Conservation (phyloP, 305 asterid genomes). For the Fraxinus velutina region DNA sequence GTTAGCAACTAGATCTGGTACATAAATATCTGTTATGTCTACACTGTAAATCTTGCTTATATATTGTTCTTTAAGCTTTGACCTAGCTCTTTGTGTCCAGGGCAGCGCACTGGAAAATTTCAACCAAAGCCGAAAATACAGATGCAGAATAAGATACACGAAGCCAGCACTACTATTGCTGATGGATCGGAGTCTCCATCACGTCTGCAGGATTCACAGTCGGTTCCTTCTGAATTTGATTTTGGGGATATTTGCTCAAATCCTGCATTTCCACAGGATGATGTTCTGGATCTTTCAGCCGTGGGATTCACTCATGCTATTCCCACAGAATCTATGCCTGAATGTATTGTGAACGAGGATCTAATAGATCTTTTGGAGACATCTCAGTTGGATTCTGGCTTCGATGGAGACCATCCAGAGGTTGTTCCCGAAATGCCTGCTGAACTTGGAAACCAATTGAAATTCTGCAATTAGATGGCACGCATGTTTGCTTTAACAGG, state of each 20-base stretch:
- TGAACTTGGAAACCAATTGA: slow-evolving; percentile 42
- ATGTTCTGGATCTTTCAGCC: slow-evolving; percentile 48
- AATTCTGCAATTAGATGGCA: slow-evolving; percentile 7
- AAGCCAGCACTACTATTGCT: slow-evolving; percentile 19
- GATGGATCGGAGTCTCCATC: slow-evolving; percentile 26
- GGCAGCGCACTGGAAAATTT: slow-evolving; percentile 38
- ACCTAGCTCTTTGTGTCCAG: slow-evolving; percentile 32
- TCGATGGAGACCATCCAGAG: slow-evolving; percentile 29
- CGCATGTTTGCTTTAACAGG: background rate
- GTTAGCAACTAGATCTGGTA: slow-evolving; percentile 47
- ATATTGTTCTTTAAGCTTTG: slow-evolving; percentile 19
- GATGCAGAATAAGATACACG: slow-evolving; percentile 27
- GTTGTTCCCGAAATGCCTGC: slow-evolving; percentile 43
- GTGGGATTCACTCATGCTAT: slow-evolving; percentile 31
- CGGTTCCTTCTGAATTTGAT: slow-evolving; percentile 33
- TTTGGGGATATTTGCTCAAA: slow-evolving; percentile 31
- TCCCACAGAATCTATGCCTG: slow-evolving; percentile 38
- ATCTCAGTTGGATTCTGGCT: slow-evolving; percentile 36
- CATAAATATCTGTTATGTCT: slow-evolving; percentile 18
- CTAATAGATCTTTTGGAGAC: slow-evolving; percentile 29
- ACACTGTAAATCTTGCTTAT: slow-evolving; percentile 2
- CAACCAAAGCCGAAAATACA: slow-evolving; percentile 49
- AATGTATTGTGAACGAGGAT: slow-evolving; percentile 42
- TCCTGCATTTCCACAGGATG: slow-evolving; percentile 39
- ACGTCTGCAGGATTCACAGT: slow-evolving; percentile 25